These are phyloP conservation scores for Margaritispora aquatica DNA, from an alignment of 495 filamentous ascomycete genomes.

Conservation along the genomic window DNA sequence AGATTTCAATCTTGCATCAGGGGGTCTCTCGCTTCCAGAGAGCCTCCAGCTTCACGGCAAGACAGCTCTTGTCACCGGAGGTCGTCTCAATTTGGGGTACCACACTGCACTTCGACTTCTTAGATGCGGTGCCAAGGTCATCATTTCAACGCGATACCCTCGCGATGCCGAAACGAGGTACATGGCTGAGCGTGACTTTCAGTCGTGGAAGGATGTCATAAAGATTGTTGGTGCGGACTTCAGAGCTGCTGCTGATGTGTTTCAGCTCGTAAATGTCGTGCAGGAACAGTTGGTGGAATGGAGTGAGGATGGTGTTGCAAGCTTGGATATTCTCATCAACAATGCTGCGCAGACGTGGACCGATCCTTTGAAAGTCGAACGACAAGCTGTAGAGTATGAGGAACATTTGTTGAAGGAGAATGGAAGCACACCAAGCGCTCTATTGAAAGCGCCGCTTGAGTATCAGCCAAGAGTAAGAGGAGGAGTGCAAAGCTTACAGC, in stretches of 20 bases:
- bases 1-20: constrained; percentile 31
- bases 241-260: constrained; percentile 37
- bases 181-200: constrained; percentile 29
- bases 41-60: constrained; percentile 27
- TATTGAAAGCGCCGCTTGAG: neutral
- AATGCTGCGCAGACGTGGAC: constrained; percentile 45
- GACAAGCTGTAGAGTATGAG: constrained; percentile 26
- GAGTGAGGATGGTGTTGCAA: constrained; percentile 9
- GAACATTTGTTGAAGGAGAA: constrained; percentile 15
- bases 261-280: constrained; percentile 29
- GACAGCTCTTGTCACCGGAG: constrained; percentile 42
- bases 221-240: constrained; percentile 41
- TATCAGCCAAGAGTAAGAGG: constrained; percentile 21
- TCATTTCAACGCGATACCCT: constrained; percentile 41
- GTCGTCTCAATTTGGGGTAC: constrained; percentile 40
- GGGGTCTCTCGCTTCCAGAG: constrained; percentile 28
- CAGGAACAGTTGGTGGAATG: constrained; percentile 26
- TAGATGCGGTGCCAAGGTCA: constrained; percentile 40
- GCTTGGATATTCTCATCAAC: constrained; percentile 39
- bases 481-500: constrained; percentile 10
- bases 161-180: constrained; percentile 37
- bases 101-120: constrained; percentile 37
- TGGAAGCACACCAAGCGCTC: neutral
- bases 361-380: constrained; percentile 36
- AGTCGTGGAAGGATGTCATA: constrained; percentile 28